Evolutionary conservation across 2,329 filamentous ascomycete genomes (phyloP), one percentile per base, ranked within the genome.

Genomic region (Dothideomycetes sp.): DNA sequence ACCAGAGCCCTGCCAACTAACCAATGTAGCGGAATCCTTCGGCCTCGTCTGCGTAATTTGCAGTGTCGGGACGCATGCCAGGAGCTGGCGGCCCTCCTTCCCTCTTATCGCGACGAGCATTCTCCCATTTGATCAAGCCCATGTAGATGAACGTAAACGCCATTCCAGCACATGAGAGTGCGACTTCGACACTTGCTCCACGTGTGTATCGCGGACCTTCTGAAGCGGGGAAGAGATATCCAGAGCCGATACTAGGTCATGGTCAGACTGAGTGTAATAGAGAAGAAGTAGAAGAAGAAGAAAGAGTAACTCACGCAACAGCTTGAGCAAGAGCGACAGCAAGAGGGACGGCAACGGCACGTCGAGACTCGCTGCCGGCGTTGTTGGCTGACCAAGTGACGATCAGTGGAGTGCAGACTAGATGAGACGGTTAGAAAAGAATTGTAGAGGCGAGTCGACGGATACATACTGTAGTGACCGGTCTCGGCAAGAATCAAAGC

Each of bases 361-460:
- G 43, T 31, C 43, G 32, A 29, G 43, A 45, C 28, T 45, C 43
- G 43, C 43, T 45, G n/a, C 43, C 43, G 13, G 43, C 28, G 22
- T 45, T 45, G 37, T 45, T 45, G 43, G 43, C 43, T 3, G 43
- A 45, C 43, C 43, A 45, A 18, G 43, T 45, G 13, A 45, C 43
- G 25, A 45, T 45, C 16, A 45, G 33, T 9, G 43, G 43, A 33
- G 43, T 45, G 27, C 43, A 45, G 10, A 45, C 43, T 45, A 16
- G 13, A 4, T 15, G 16, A 15, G 11, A 18, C 6, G 2, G 27
- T 45, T 13, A 45, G 43, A 4, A 5, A 15, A 24, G 15, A 6
- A 17, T 41, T 3, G 19, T 9, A 18, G 19, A 23, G 17, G 12
- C 7, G 10, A n/a, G 8, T 20, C 9, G 19, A 28, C 3, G 20